These are phyloP conservation scores for Haematococcus sp. DNA, from an alignment of 139 green algal species.

Conservation along the genomic window DNA sequence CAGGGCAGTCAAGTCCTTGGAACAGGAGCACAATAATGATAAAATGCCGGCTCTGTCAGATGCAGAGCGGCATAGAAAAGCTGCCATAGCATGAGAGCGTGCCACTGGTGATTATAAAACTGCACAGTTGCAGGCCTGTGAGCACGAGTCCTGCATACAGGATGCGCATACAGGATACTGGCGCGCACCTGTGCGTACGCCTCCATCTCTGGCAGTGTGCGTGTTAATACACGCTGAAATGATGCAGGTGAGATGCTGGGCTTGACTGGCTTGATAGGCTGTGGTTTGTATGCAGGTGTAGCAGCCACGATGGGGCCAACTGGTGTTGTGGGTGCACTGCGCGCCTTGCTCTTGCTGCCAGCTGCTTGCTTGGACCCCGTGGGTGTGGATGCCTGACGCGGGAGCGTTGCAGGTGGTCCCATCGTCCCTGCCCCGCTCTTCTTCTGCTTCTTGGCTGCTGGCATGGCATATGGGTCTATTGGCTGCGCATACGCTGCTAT, in stretches of 20 bases:
- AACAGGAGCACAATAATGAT: too few relatives aligned
- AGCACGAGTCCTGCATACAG: too few relatives aligned
- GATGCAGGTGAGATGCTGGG: background rate
- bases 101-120: too few relatives aligned
- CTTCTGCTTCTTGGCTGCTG: constrained; percentile 14
- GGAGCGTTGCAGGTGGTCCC: background rate
- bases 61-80: too few relatives aligned
- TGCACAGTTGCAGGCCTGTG: too few relatives aligned
- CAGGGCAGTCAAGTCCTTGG: too few relatives aligned
- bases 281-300: background rate
- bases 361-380: background rate
- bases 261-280: constrained; percentile 7
- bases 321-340: background rate
- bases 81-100: too few relatives aligned
- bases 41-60: too few relatives aligned
- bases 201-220: constrained; percentile 4
- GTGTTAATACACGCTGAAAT: background rate
- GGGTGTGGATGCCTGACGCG: background rate
- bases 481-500: too few relatives aligned
- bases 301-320: background rate
- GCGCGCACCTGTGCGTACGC: too few relatives aligned
- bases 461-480: background rate
- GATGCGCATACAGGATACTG: too few relatives aligned
- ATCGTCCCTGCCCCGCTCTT: background rate
- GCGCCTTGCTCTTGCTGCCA: background rate